Base-by-base conservation (phyloP, 2,329 filamentous ascomycete species). In the Paracamarosporium sp. region DNA sequence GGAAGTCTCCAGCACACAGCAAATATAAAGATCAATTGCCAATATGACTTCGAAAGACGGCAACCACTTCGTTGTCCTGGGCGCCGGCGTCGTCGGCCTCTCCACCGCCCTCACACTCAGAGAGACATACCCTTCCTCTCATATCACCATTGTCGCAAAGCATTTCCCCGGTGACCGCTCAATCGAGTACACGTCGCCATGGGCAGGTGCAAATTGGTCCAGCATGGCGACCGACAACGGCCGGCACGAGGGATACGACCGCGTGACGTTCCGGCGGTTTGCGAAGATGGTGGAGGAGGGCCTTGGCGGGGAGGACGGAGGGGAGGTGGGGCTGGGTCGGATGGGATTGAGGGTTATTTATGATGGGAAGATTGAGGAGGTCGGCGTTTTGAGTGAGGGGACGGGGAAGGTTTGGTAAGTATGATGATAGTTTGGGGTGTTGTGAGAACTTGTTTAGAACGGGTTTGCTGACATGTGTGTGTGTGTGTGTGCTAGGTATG, bases 91-190 rank as follows among this genome's bases (percentile, higher is more conserved):
- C 3, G 83, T 86, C 33, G 88, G 88, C 25, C 80, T 90, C 46
- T 90, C 88, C 1, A 88, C 86, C 1, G 87, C 88, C 17, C 80
- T 89, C 28, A 76, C 85, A 12, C 79, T 90, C 12, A 85, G 86
- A 1, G 78, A 81, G 53, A 81, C 85, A 58, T 79, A 79, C 38
- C 78, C 81, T 1, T 66, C 74, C 2, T 83, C 88, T 63, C 78
- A 80, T 22, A 80, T 96, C 62, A 93, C 90, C 0, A 81, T 96
- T 33, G 81, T 92, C 30, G 90, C 92, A 5, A 96, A 94, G 71
- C 90, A 96, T 75, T 95, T 97, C 90, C 93, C 93, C 0, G 93
- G 93, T 33, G 93, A 97, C 79, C 95, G 94, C 76, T 90, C 94
- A 64, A 89, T 93, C 65, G 90, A 96, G 81, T 97, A 97, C 75